phyloP scores from a whole-genome alignment of 1,139 yeast genomes.

The Yamadazyma friedrichii region DNA sequence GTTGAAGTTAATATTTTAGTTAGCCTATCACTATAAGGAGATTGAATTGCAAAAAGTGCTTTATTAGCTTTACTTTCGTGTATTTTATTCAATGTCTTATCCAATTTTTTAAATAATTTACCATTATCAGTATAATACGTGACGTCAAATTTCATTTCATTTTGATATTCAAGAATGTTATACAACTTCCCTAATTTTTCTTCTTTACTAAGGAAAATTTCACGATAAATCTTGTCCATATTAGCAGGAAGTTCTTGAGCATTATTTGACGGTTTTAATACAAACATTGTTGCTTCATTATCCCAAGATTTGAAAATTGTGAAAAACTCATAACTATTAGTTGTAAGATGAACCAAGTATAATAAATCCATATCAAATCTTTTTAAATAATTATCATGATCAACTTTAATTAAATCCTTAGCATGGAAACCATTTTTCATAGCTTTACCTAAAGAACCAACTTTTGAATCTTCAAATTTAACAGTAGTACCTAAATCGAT shows the following conservation, averaged over 20 bases:
- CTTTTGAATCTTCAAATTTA: conserved; percentile 61
- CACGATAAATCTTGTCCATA: conserved; percentile 55
- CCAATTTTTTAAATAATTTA: conserved; percentile 54
- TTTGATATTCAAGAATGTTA: conserved; percentile 50
- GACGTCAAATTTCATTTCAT: conserved; percentile 51
- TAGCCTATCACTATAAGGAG: conserved; percentile 57
- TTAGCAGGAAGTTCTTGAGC: conserved; percentile 68
- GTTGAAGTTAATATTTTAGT: conserved; percentile 43
- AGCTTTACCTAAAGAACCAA: conserved; percentile 87
- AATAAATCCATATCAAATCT: conserved; percentile 59
- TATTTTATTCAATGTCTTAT: conserved; percentile 52
- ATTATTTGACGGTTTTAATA: conserved; percentile 64
- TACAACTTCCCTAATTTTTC: conserved; percentile 42
- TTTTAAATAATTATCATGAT: conserved; percentile 50
- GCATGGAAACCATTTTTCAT: conserved; percentile 79
- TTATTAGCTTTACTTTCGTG: conserved; percentile 70
- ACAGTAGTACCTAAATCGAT: conserved; percentile 77
- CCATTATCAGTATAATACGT: conserved; percentile 48
- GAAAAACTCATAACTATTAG: conserved; percentile 76
- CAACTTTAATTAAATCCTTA: conserved; percentile 51
- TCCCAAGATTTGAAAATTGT: conserved; percentile 71
- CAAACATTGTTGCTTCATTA: conserved; percentile 49
- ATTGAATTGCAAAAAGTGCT: conserved; percentile 68
- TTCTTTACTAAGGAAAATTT: conserved; percentile 46
- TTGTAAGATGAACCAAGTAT: conserved; percentile 68